Conservation (phyloP, 306 rosid species). For the Cicer pinnatifidum region DNA sequence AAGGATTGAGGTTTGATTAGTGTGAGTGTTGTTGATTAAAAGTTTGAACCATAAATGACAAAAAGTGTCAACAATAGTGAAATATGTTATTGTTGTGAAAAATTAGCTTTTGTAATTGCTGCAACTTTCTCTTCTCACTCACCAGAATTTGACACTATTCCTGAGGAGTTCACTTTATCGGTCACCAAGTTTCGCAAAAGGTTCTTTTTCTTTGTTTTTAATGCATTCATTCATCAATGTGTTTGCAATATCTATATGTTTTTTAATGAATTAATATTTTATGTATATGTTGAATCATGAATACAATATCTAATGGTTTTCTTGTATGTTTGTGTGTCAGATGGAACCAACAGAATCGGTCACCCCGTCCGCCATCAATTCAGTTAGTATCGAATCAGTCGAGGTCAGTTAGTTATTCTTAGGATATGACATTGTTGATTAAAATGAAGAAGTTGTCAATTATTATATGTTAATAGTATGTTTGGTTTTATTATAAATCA, state of each 20-base stretch:
- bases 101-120: slow-evolving; percentile 35
- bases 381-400: slow-evolving; percentile 12
- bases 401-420: slow-evolving; percentile 46
- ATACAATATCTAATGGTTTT: not conserved
- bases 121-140: slow-evolving; percentile 50
- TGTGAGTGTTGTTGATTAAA: too few species aligned
- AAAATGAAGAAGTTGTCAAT: not conserved
- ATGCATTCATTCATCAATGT: not conserved
- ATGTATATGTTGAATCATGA: not conserved
- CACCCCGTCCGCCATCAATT: slow-evolving; percentile 13
- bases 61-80: slow-evolving; percentile 45
- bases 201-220: slow-evolving; percentile 20
- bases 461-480: not conserved
- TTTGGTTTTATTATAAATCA: not conserved
- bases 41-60: slow-evolving; percentile 66
- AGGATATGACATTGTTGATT: not conserved
- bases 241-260: too few species aligned
- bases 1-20: too few species aligned
- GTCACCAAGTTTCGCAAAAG: slow-evolving; percentile 75
- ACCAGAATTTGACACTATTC: slow-evolving; percentile 55
- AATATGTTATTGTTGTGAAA: slow-evolving; percentile 8
- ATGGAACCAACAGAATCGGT: slow-evolving; percentile 46
- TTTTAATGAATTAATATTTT: too few species aligned
- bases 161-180: slow-evolving; percentile 52
- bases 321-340: slow-evolving; percentile 31